Percentiles rank a stretch among this genome's conserved stretches.
Conservation (phyloP, 768 basidiomycete genomes). For the Leucocoprinus leucothites region DNA sequence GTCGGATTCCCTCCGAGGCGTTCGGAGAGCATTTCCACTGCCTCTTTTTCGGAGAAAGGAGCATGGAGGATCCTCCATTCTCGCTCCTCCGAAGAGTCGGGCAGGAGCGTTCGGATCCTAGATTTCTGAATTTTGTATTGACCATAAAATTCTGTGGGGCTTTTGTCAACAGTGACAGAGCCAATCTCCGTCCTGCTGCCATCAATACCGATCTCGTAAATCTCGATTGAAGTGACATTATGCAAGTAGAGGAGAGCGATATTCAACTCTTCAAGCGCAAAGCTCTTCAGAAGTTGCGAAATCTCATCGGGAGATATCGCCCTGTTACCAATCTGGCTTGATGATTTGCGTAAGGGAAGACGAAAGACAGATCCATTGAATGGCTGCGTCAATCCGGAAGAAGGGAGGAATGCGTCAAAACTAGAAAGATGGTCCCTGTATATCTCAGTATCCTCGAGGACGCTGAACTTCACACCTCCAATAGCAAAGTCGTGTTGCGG, state of each 20-base stretch:
- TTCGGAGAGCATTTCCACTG: conserved; percentile 22
- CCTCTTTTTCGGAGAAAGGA: conserved; percentile 22
- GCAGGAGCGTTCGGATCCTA: conserved; percentile 15
- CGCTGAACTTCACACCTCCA: conserved; percentile 29
- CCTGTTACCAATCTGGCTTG: conserved; percentile 33
- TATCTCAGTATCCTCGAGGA: conserved; percentile 21
- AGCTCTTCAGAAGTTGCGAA: conserved; percentile 35
- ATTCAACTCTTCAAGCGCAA: conserved; percentile 36
- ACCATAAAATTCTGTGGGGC: not conserved
- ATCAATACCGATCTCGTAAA: conserved; percentile 31
- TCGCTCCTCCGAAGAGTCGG: conserved; percentile 12
- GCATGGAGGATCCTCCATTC: conserved; percentile 34
- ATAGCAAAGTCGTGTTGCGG: conserved; percentile 30
- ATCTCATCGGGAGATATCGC: conserved; percentile 29
- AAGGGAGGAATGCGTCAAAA: conserved; percentile 25
- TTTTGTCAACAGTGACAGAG: conserved; percentile 15
- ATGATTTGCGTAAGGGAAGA: conserved; percentile 37
- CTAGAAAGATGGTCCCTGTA: conserved; percentile 29
- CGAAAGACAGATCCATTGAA: conserved; percentile 44
- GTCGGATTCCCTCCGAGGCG: conserved; percentile 23
- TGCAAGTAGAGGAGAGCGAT: conserved; percentile 41
- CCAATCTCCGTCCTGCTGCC: conserved; percentile 20
- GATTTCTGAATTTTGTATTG: conserved; percentile 12
- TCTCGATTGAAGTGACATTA: conserved; percentile 35
- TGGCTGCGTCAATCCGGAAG: conserved; percentile 11